phyloP scores from a whole-genome alignment of 1,284 basidiomycete genomes.

The Boletus sp. region DNA sequence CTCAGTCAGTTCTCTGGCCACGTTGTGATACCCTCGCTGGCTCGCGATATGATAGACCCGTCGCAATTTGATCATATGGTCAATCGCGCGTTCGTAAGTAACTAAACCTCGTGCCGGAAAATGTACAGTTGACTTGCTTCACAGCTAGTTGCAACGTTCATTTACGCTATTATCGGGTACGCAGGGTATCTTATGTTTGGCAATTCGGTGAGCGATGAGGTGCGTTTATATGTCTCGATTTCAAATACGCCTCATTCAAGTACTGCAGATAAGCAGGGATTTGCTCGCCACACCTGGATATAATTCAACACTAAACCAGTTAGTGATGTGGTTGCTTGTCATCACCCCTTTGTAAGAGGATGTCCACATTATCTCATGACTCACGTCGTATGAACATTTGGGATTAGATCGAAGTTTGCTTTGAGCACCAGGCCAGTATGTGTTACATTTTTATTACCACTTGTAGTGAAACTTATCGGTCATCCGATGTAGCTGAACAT shows the following conservation, averaged over 20 bases:
- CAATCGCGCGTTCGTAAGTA: conserved; percentile 73
- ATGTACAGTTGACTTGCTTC: conserved; percentile 2
- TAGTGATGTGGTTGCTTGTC: conserved; percentile 88
- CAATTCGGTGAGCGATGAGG: conserved; percentile 76
- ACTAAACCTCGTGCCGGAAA: neutral
- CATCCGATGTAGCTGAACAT: conserved; percentile 60
- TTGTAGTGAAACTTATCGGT: conserved; percentile 4
- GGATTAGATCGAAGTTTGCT: conserved; percentile 77
- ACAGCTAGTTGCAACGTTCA: conserved; percentile 70
- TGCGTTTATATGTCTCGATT: conserved; percentile 32
- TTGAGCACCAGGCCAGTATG: conserved; percentile 79
- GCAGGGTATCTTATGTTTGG: conserved; percentile 95
- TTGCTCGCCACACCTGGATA: conserved; percentile 76
- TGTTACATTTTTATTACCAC: conserved; percentile 11
- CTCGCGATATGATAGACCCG: conserved; percentile 87
- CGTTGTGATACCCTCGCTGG: conserved; percentile 87
- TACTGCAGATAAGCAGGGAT: conserved; percentile 76
- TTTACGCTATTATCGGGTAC: conserved; percentile 80
- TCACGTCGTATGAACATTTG: conserved; percentile 8
- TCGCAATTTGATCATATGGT: conserved; percentile 80
- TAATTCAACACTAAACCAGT: conserved; percentile 67
- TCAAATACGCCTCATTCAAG: neutral
- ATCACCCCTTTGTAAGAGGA: conserved; percentile 68
- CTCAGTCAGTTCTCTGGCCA: conserved; percentile 78
- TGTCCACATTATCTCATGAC: neutral